Evolutionary conservation across 768 basidiomycete species (phyloP), one percentile per base, ranked within the genome.

Genomic region (Cubamyces sp.): DNA sequence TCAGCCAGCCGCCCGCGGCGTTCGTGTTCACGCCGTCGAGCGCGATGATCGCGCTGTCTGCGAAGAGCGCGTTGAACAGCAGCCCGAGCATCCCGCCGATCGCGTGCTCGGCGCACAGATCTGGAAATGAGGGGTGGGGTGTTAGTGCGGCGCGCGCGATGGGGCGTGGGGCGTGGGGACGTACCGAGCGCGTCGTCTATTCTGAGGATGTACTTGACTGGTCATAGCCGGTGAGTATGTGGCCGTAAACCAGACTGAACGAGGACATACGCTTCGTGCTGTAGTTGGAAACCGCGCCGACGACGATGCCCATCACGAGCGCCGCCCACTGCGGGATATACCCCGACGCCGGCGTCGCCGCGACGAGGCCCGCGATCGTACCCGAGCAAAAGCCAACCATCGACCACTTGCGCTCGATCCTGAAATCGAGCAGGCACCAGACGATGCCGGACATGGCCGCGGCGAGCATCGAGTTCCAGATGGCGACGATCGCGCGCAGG

Each of bases 361-460:
- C 91, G 54, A 95, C 93, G 50, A 93, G 82, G 46, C 92, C 94
- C 23, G 92, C 89, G 64, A 96, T 91, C 19, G 92, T 92, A 23
- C 94, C 49, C 1, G 85, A 92, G 75, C 95, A 96, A 74, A 97
- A 90, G 30, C 93, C 92, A 66, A 96, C 92, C 84, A 94, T 94
- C 34, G 84, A 91, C 81, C 85, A 94, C 74, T 92, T 91, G 56
- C 86, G 79, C 73, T 93, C 91, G 58, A 90, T 78, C 39, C 77
- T 18, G 15, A 57, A 57, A 37, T 57, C 56, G 6, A 57, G 56
- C 23, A 57, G 47, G 37, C 47, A 57, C 56, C 46, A 34, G 5
- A 34, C 34, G 34, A 34, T 34, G 34, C 34, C 34, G 5, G 34
- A 34, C 34, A 34, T 34, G 5, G 34, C 34, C 34, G 34, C 34